Percentiles rank a stretch among this genome's conserved stretches.
phyloP scores from a whole-genome alignment of 495 filamentous ascomycete genomes.

The Neurospora cerealis region DNA sequence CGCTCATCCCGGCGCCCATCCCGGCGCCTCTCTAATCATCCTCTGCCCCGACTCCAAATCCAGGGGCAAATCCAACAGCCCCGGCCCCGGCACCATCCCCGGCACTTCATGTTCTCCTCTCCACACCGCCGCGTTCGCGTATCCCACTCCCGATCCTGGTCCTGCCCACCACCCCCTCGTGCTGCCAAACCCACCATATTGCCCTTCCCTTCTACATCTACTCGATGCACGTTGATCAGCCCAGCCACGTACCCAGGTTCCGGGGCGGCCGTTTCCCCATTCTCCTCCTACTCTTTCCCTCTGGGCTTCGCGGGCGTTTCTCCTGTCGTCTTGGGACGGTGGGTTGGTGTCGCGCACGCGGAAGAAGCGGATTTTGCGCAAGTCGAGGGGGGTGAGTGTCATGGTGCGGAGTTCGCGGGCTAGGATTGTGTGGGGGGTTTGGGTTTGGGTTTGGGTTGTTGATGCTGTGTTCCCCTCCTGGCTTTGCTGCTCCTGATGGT shows the following conservation, averaged over 20 bases:
- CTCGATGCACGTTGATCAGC: no score
- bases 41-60: neutral
- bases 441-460: neutral
- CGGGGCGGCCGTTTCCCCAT: neutral
- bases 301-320: neutral
- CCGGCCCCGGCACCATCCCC: neutral
- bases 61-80: neutral
- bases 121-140: no score
- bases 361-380: neutral
- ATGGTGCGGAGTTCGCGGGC: neutral
- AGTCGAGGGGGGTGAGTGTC: neutral
- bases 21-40: neutral
- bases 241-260: neutral
- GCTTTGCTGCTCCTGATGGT: no score
- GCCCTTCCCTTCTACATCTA: no score
- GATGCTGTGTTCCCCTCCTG: no score
- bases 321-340: neutral
- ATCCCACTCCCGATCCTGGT: no score
- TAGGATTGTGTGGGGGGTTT: neutral
- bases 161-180: neutral
- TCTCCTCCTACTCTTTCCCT: neutral
- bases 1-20: neutral
- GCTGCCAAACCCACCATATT: neutral
- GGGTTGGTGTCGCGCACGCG: neutral
- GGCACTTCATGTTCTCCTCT: no score